Evolutionary conservation across 2,329 filamentous ascomycete species (phyloP).

Genomic region (Fusarium sp.): DNA sequence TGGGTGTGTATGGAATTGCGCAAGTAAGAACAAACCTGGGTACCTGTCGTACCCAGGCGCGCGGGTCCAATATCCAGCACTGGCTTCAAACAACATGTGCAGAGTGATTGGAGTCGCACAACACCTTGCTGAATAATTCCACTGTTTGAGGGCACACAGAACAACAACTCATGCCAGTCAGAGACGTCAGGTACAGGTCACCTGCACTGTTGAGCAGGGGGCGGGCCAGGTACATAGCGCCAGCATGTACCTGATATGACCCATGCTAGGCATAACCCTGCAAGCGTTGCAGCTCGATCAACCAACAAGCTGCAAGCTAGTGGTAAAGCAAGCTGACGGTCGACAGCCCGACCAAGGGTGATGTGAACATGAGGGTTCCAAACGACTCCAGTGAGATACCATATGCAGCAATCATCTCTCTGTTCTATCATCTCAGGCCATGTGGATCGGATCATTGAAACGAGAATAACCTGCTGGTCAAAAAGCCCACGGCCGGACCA

Average conservation of each 20-base stretch:
- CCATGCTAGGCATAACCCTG: slow-evolving; percentile 42
- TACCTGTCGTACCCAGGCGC: slow-evolving; percentile 27
- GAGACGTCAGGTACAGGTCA: slow-evolving; percentile 55
- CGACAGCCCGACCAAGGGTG: slow-evolving; percentile 13
- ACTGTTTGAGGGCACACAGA: slow-evolving; percentile 14
- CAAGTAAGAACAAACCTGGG: slow-evolving; percentile 13
- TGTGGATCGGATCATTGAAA: background rate
- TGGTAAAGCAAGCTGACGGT: slow-evolving; percentile 32
- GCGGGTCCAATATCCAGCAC: slow-evolving; percentile 25
- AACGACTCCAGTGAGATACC: background rate
- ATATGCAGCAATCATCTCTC: background rate
- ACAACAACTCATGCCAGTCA: slow-evolving; percentile 35
- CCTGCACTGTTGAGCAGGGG: slow-evolving; percentile 51
- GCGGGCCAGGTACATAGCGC: slow-evolving; percentile 52
- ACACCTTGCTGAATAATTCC: slow-evolving; percentile 37
- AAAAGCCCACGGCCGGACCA: slow-evolving; percentile 19
- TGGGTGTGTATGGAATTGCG: slow-evolving; percentile 24
- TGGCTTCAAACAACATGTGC: slow-evolving; percentile 11
- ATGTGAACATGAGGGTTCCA: slow-evolving; percentile 7
- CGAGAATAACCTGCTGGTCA: slow-evolving; percentile 4
- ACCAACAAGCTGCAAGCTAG: slow-evolving; percentile 30
- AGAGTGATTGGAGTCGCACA: slow-evolving; percentile 25
- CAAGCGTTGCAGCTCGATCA: slow-evolving; percentile 40
- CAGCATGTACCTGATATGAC: slow-evolving; percentile 46
- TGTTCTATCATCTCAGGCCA: background rate